Base-by-base conservation (phyloP, 78 protist species). In the slime mould (Dictyostelium discoideum) region DNA sequence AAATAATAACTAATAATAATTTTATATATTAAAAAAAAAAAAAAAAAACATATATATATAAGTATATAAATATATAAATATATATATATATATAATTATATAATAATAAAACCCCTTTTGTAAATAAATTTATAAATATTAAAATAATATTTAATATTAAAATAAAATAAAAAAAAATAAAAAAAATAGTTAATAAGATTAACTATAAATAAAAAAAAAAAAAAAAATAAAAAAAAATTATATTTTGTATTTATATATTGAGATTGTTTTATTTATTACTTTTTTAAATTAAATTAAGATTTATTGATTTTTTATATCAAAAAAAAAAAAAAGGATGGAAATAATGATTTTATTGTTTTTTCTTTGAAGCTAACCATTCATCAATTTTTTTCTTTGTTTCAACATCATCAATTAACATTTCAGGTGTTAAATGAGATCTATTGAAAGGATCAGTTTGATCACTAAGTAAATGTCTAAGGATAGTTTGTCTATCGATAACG, bases 371-470 rank as follows among this genome's bases (percentile, higher is more conserved):
- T 42, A 87, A 81, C 92, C 92, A 92, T 37, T 79, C 80, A 46
- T 92, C 87, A 67, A 92, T 76, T 69, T 92, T 80, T 8, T 18
- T 46, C 57, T 92, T 92, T n/a, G 80, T 44, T 65, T 92, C 92
- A 48, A 32, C 57, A 84, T 83, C 81, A 24, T 80, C 84, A 29
- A 86, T 76, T n/a, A 92, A 69, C 96, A 92, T 92, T 29, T 92
- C 96, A 22, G 77, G 83, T 10, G 96, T 92, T 20, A 92, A 57
- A 20, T 74, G 39, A 4, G 86, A 78, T 46, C 97, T 60, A 84
- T 89, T 92, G 93, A 96, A 96, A n/a, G 97, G 97, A 84, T 96
- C 97, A 63, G 97, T 96, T 67, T 37, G 86, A 20, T 96, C 97
- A 42, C 67, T 48, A n/a, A 96, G 48, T 24, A 96, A 54, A 84